A percentile compares a stretch with the other conserved stretches of the same genome.
Conservation (phyloP, 2,329 filamentous ascomycete genomes). For the Dothistroma septosporum region DNA sequence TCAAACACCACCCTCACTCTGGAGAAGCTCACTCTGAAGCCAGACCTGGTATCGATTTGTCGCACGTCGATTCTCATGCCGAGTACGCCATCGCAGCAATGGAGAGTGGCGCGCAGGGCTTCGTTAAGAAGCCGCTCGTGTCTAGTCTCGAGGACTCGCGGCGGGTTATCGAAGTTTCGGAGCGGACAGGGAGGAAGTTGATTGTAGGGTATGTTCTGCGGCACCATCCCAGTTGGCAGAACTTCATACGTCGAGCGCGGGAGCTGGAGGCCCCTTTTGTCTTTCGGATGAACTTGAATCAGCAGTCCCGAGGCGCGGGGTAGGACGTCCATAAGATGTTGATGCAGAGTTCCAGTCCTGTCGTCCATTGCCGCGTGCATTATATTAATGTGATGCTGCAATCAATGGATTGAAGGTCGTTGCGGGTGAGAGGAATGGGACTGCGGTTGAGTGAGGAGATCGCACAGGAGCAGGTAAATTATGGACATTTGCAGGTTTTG, state of each 20-base stretch:
- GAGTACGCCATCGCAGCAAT: background rate
- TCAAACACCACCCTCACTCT: background rate
- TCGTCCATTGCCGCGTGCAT: slow-evolving; percentile 4
- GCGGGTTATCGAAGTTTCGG: background rate
- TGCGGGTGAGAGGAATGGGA: background rate
- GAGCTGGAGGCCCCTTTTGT: background rate
- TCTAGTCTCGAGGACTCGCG: background rate
- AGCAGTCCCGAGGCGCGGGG: background rate
- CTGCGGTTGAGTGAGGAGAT: background rate
- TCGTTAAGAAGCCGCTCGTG: slow-evolving; percentile 3
- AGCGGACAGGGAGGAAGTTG: background rate
- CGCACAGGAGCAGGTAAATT: background rate
- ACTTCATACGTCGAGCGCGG: background rate
- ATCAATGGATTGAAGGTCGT: background rate
- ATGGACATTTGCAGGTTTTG: slow-evolving; percentile 2
- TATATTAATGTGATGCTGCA: slow-evolving; percentile 5
- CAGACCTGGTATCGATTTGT: background rate
- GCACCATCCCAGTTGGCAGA: slow-evolving; percentile 5
- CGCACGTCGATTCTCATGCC: slow-evolving; percentile 5
- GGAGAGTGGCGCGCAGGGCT: background rate
- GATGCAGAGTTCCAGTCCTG: background rate
- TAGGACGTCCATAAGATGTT: slow-evolving; percentile 3
- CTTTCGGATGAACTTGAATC: slow-evolving; percentile 3
- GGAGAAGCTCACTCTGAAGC: background rate
- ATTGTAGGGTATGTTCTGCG: slow-evolving; percentile 3